These are phyloP conservation scores for Scalesia atractyloides DNA, from an alignment of 129 eudicot species.

Conservation along the genomic window DNA sequence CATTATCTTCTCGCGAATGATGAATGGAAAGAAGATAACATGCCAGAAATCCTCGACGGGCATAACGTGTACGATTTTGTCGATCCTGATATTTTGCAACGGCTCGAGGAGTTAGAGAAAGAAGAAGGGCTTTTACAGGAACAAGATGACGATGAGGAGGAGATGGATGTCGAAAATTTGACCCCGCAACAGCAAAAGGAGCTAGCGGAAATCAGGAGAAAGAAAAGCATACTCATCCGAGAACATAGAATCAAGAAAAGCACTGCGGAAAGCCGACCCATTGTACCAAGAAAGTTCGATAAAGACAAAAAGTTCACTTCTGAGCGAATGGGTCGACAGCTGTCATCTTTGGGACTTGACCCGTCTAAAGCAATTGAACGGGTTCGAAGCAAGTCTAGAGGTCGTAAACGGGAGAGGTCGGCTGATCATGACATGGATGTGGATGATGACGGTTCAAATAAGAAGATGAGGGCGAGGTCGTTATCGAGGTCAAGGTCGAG, in stretches of 20 bases:
- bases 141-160: constrained; percentile 62
- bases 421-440: constrained; percentile 60
- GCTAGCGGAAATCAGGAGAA: constrained; percentile 65
- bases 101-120: constrained; percentile 88
- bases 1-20: constrained; percentile 74
- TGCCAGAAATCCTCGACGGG: constrained; percentile 91
- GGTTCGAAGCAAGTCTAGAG: constrained; percentile 80
- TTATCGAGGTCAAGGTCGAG: constrained; percentile 49
- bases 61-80: constrained; percentile 85
- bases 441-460: constrained; percentile 53
- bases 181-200: constrained; percentile 65
- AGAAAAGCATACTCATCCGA: constrained; percentile 73
- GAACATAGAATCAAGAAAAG: constrained; percentile 83
- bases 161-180: constrained; percentile 73
- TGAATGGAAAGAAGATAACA: constrained; percentile 83
- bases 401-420: constrained; percentile 90
- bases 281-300: constrained; percentile 78
- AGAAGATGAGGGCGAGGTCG: constrained; percentile 69
- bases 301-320: constrained; percentile 66
- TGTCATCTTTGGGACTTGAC: constrained; percentile 69
- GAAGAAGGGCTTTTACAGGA: constrained; percentile 80
- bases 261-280: constrained; percentile 83
- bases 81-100: constrained; percentile 79
- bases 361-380: constrained; percentile 69
- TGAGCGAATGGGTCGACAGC: constrained; percentile 82